These are phyloP conservation scores for Colletotrichum destructivum DNA, from an alignment of 2,329 filamentous ascomycete species.

Conservation along the genomic window DNA sequence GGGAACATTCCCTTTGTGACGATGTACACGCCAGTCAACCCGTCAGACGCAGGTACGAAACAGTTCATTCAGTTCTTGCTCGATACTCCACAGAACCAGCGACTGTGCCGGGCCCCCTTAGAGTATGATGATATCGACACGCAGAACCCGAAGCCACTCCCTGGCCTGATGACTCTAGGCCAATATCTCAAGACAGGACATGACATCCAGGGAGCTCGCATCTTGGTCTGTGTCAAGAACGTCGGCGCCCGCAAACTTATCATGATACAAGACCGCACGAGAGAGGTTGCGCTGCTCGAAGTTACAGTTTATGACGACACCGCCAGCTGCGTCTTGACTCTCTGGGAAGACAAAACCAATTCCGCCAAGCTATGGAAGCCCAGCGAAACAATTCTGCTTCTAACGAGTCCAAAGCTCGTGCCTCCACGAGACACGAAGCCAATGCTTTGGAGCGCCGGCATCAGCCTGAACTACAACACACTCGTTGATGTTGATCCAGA, in stretches of 20 bases:
- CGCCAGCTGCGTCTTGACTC: constrained; percentile 64
- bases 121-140: constrained; percentile 50
- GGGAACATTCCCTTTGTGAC: constrained; percentile 58
- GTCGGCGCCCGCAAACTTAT: constrained; percentile 68
- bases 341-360: constrained; percentile 67
- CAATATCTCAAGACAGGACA: constrained; percentile 68
- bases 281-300: constrained; percentile 58
- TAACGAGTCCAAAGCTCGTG: constrained; percentile 58
- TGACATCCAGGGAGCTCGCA: constrained; percentile 64
- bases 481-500: constrained; percentile 71
- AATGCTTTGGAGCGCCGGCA: constrained; percentile 35
- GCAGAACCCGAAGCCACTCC: constrained; percentile 47
- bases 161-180: constrained; percentile 70
- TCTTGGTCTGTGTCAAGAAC: constrained; percentile 72
- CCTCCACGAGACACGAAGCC: constrained; percentile 11
- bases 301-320: constrained; percentile 72
- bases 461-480: constrained; percentile 56
- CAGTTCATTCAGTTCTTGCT: constrained; percentile 66
- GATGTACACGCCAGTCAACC: constrained; percentile 70
- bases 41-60: constrained; percentile 65
- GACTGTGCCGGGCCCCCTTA: constrained; percentile 61
- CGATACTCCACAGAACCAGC: constrained; percentile 49
- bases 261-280: constrained; percentile 40
- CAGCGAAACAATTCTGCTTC: constrained; percentile 64
- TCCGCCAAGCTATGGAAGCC: constrained; percentile 62